These are phyloP conservation scores for Exophiala sideris DNA, from an alignment of 2,329 filamentous ascomycete species.

Conservation along the genomic window DNA sequence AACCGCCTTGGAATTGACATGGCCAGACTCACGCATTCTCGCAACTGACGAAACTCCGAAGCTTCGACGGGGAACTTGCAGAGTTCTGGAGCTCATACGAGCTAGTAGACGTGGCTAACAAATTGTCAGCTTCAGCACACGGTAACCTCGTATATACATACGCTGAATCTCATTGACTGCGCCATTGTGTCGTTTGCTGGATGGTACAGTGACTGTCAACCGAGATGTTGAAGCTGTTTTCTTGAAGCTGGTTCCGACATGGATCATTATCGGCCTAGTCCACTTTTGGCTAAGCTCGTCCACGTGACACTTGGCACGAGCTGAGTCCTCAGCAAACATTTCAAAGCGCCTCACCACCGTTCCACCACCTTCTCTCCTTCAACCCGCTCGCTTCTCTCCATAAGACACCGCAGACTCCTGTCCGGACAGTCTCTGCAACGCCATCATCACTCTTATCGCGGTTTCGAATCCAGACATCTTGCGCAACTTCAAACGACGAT, in stretches of 20 bases:
- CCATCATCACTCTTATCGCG: not conserved
- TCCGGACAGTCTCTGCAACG: constrained; percentile 14
- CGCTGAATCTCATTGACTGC: constrained; percentile 60
- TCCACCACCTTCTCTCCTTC: constrained; percentile 11
- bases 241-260: constrained; percentile 21
- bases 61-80: constrained; percentile 55
- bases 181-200: constrained; percentile 39
- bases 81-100: constrained; percentile 45
- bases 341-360: constrained; percentile 8
- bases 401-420: constrained; percentile 17
- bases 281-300: not conserved
- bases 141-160: constrained; percentile 32
- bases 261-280: constrained; percentile 24
- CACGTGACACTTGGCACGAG: constrained; percentile 1
- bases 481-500: constrained; percentile 31
- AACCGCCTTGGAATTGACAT: not conserved
- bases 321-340: not conserved
- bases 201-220: constrained; percentile 8
- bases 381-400: constrained; percentile 11
- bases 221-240: constrained; percentile 4
- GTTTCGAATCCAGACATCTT: constrained; percentile 23
- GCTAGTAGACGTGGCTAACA: constrained; percentile 58
- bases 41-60: constrained; percentile 58
- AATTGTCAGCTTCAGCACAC: constrained; percentile 27
- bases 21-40: constrained; percentile 56